Evolutionary conservation across 495 filamentous ascomycete species (phyloP).

Genomic region (Hypoxylon rickii): DNA sequence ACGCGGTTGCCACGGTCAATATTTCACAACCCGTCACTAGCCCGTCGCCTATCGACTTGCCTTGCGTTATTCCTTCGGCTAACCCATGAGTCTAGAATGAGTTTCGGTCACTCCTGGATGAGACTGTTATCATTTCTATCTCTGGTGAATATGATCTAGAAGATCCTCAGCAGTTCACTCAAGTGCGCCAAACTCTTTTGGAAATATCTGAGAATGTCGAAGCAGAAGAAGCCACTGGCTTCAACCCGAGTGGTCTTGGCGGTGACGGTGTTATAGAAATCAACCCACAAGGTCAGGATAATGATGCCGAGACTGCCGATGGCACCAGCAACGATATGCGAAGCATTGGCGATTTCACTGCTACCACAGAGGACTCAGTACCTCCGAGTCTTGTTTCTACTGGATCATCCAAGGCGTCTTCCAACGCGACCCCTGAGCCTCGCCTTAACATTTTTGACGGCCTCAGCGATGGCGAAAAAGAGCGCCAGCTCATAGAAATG

Average conservation of each 20-base stretch:
- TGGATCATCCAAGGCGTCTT: slow-evolving; percentile 19
- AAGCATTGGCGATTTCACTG: slow-evolving; percentile 28
- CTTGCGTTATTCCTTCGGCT: slow-evolving; percentile 1
- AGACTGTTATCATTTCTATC: slow-evolving; percentile 67
- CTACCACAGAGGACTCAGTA: slow-evolving; percentile 31
- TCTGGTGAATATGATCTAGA: slow-evolving; percentile 65
- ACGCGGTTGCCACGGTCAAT: too few species aligned
- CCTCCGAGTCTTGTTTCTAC: slow-evolving; percentile 18
- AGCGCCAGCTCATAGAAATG: slow-evolving; percentile 62
- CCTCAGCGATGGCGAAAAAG: slow-evolving; percentile 60
- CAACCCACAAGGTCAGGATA: slow-evolving; percentile 13
- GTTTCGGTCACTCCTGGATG: slow-evolving; percentile 43
- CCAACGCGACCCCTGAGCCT: slow-evolving; percentile 5
- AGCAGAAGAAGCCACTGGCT: slow-evolving; percentile 69
- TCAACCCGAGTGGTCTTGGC: slow-evolving; percentile 77
- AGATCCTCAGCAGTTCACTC: slow-evolving; percentile 51
- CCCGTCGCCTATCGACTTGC: too few species aligned
- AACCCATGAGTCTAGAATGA: slow-evolving; percentile 27
- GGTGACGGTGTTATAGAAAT: slow-evolving; percentile 32
- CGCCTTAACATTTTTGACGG: slow-evolving; percentile 47
- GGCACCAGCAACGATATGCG: slow-evolving; percentile 26
- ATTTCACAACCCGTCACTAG: too few species aligned
- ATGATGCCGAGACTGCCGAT: slow-evolving; percentile 7
- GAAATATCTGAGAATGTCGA: slow-evolving; percentile 62
- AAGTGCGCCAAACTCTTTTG: slow-evolving; percentile 60